Evolutionary conservation across 768 basidiomycete genomes (phyloP).

Genomic region (Megacollybia marginata): DNA sequence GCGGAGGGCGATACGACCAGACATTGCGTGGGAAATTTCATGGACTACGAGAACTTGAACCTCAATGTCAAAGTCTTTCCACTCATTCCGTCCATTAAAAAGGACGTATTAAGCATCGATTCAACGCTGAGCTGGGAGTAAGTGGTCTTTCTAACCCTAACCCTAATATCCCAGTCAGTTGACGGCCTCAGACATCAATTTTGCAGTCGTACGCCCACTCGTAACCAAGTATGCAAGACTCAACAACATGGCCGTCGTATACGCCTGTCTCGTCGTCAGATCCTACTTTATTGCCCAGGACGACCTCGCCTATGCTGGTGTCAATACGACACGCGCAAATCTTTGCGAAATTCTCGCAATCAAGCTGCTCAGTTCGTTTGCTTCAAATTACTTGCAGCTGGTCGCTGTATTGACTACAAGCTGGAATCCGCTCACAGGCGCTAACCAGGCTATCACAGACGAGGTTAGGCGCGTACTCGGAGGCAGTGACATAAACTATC

Average conservation of each 20-base stretch:
- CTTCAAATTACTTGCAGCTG: slow-evolving; percentile 68
- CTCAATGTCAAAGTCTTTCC: slow-evolving; percentile 62
- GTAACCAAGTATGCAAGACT: slow-evolving; percentile 56
- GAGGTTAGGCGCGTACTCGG: slow-evolving; percentile 80
- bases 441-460: slow-evolving; percentile 53
- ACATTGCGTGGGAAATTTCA: too few species aligned
- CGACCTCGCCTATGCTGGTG: slow-evolving; percentile 49
- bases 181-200: slow-evolving; percentile 78
- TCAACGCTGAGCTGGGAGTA: slow-evolving; percentile 19
- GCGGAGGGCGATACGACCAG: too few species aligned
- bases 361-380: slow-evolving; percentile 74
- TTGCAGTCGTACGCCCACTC: slow-evolving; percentile 69
- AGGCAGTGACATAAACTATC: slow-evolving; percentile 35
- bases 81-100: slow-evolving; percentile 66
- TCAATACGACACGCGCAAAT: slow-evolving; percentile 46
- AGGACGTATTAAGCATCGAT: slow-evolving; percentile 43
- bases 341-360: slow-evolving; percentile 87
- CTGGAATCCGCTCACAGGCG: slow-evolving; percentile 76
- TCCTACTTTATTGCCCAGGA: slow-evolving; percentile 63
- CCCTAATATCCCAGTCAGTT: slow-evolving; percentile 38
- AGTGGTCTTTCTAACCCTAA: background rate
- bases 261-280: slow-evolving; percentile 70
- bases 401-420: slow-evolving; percentile 71
- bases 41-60: too few species aligned
- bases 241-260: slow-evolving; percentile 43